These are phyloP conservation scores for Graphilbum ipis-grandicollis DNA, from an alignment of 2,329 filamentous ascomycete genomes.

Conservation along the genomic window DNA sequence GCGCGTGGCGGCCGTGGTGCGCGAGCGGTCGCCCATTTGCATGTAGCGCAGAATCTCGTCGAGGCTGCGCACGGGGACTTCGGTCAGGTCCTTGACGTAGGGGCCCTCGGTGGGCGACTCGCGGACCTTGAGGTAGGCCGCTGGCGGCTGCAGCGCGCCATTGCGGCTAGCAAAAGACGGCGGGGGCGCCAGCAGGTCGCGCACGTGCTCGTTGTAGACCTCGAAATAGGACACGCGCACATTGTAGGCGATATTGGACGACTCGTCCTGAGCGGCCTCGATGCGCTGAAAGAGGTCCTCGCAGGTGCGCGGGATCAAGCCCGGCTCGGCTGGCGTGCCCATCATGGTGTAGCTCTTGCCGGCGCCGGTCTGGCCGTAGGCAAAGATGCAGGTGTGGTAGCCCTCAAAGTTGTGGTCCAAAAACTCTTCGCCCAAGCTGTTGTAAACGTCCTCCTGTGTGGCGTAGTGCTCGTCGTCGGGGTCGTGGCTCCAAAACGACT, in stretches of 20 bases:
- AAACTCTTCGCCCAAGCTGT: conserved; percentile 73
- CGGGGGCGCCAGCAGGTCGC: conserved; percentile 51
- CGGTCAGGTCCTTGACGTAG: conserved; percentile 94
- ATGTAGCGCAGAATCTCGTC: conserved; percentile 79
- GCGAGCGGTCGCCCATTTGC: conserved; percentile 72
- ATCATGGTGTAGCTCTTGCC: conserved; percentile 99
- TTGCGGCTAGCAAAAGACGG: conserved; percentile 29
- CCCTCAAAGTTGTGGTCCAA: conserved; percentile 96
- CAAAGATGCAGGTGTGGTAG: conserved; percentile 99
- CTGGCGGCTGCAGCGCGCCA: conserved; percentile 42
- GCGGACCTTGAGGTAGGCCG: conserved; percentile 80
- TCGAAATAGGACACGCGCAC: conserved; percentile 97
- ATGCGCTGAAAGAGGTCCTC: conserved; percentile 95
- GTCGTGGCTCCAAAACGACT: conserved; percentile 96
- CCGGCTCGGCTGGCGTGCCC: conserved; percentile 91
- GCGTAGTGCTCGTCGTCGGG: conserved; percentile 68
- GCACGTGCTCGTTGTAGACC: conserved; percentile 96
- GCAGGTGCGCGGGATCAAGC: conserved; percentile 93
- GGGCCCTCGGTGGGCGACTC: conserved; percentile 96
- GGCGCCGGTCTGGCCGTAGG: conserved; percentile 94
- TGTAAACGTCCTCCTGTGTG: conserved; percentile 75
- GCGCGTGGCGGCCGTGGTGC: conserved; percentile 85
- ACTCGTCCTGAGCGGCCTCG: conserved; percentile 46
- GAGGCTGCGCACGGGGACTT: conserved; percentile 66
- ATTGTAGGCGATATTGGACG: conserved; percentile 56